A percentile compares a stretch with the other conserved stretches of the same genome.
Conservation (phyloP, 2,329 filamentous ascomycete species). For the Diaporthe sp. region DNA sequence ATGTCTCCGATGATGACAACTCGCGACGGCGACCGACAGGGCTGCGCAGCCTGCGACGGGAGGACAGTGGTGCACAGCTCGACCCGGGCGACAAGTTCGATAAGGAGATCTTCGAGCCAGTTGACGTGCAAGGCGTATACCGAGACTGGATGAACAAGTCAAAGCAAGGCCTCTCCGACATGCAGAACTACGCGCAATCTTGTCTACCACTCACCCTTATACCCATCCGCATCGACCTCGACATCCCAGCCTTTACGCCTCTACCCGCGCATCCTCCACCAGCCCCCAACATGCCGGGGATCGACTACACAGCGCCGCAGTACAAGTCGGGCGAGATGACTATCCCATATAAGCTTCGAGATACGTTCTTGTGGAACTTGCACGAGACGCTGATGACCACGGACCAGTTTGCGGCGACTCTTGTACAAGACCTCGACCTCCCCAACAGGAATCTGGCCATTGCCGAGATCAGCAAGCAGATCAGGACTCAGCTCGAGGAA, state of each 20-base stretch:
- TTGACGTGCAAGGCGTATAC: constrained; percentile 91
- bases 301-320: constrained; percentile 81
- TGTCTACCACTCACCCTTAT: constrained; percentile 90
- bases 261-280: constrained; percentile 75
- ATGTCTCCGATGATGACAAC: constrained; percentile 80
- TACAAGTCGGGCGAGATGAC: constrained; percentile 86
- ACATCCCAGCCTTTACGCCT: constrained; percentile 84
- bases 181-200: constrained; percentile 75
- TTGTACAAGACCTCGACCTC: constrained; percentile 94
- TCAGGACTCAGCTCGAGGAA: constrained; percentile 94
- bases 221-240: constrained; percentile 95
- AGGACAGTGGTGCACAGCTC: constrained; percentile 75
- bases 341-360: constrained; percentile 88
- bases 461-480: constrained; percentile 90
- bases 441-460: constrained; percentile 80
- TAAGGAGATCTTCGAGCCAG: constrained; percentile 83
- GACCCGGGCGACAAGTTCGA: constrained; percentile 83
- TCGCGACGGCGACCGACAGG: constrained; percentile 85
- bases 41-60: constrained; percentile 83
- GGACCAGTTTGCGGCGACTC: constrained; percentile 91
- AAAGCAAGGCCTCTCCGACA: constrained; percentile 66
- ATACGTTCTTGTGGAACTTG: constrained; percentile 98
- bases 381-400: constrained; percentile 95
- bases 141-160: constrained; percentile 94
- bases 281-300: constrained; percentile 62